Evolutionary conservation across 257 asterid species (phyloP), one percentile per base, ranked within the genome.

Genomic region (Lithospermum erythrorhizon): DNA sequence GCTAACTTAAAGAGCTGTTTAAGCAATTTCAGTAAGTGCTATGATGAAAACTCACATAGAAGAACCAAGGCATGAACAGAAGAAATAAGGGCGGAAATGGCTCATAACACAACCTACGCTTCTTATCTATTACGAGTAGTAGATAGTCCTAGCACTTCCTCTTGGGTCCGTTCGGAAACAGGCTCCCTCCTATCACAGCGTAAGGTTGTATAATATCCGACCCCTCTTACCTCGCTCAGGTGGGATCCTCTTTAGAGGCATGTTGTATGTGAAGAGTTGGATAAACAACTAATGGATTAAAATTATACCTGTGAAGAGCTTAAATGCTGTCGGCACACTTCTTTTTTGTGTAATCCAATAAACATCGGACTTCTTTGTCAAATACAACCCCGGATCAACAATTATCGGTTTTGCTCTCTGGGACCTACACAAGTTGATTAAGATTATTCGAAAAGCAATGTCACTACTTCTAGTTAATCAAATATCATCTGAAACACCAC

Each of bases 311-410:
- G 97, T 90, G 69, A 85, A 90, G 61, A 90, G 94, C 59, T 87
- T 90, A 72, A 85, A 90, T 49, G 97, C 97, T 15, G 97, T 90
- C 7, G 97, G 96, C 64, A 90, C 97, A 70, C 97, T 90, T 77
- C 97, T 82, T 68, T 95, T 63, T 71, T 90, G 97, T 1, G 96
- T 87, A 64, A 90, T 87, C 97, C 97, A 90, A 73, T 87, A 90
- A 70, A 90, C 97, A 67, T 90, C 97, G 53, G 89, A 55, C 58
- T 90, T 90, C 71, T 82, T 78, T 5, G 87, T 74, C 89, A 82
- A 78, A 58, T 90, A 90, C 89, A 90, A 70, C 75, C 97, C 96
- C 0, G 96, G 97, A 76, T 90, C 97, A 57, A 90, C 70, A 66
- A 90, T 90, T 55, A 90, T 62, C 3, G 97, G 97, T 65, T 90